These are phyloP conservation scores for Voacanga thouarsii DNA, from an alignment of 257 asterid genomes.

Conservation along the genomic window DNA sequence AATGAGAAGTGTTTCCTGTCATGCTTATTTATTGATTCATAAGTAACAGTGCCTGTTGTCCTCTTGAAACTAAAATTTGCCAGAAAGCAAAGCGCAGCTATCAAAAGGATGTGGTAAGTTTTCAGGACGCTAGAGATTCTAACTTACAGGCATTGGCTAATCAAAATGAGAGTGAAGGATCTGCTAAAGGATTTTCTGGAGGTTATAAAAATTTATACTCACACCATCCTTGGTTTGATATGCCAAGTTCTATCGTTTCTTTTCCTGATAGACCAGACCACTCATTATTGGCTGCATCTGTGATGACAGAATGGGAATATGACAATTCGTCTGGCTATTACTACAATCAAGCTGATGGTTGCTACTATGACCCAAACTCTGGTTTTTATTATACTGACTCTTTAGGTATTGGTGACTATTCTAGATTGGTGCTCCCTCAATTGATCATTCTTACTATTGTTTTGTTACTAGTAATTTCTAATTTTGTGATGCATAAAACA, in stretches of 20 bases:
- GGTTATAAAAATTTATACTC: constrained; percentile 35
- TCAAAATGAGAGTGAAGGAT: constrained; percentile 39
- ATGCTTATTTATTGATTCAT: not conserved
- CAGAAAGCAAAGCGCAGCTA: constrained; percentile 96
- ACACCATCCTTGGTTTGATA: not conserved
- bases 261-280: not conserved
- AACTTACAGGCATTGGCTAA: constrained; percentile 51
- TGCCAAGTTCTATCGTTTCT: constrained; percentile 3
- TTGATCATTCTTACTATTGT: constrained; percentile 4
- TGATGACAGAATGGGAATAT: constrained; percentile 73
- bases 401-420: constrained; percentile 51
- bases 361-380: constrained; percentile 87
- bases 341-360: constrained; percentile 52
- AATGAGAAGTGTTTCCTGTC: not conserved
- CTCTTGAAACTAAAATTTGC: constrained; percentile 11
- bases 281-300: not conserved
- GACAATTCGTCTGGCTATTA: constrained; percentile 82
- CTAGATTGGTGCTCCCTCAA: not conserved
- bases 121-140: constrained; percentile 62
- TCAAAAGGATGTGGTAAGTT: constrained; percentile 79
- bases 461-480: not conserved
- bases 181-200: constrained; percentile 60
- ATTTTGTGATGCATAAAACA: constrained; percentile 24
- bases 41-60: not conserved
- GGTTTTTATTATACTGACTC: constrained; percentile 90